Base-by-base conservation (phyloP, 2,329 filamentous ascomycete genomes). In the Phialocephala sp. region DNA sequence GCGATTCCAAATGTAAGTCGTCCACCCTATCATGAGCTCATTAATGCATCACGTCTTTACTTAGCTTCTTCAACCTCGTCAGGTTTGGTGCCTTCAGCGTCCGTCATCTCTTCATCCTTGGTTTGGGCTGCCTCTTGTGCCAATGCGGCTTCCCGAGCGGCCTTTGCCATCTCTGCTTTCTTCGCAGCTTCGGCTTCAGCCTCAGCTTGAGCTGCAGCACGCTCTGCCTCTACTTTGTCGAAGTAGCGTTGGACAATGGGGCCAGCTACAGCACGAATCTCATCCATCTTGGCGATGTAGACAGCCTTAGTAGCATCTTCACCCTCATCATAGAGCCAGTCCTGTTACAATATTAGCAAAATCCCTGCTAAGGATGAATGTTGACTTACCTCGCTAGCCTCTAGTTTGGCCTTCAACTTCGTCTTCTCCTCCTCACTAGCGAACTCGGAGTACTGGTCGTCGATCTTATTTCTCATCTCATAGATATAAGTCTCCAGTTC, bases 401-500 rank as follows among this genome's bases (percentile, higher is more conserved):
- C 91, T 68, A 97, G 89, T 86, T 95, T 97, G 61, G 87, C 85
- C 78, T 88, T 90, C 72, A 98, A 85, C 81, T 91, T 93, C 52
- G 88, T 82, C 87, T 97, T 97, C 87, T 98, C 94, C 57, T 96
- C 92, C 5, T 97, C 94, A 75, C 83, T 95, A 69, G 92, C 90
- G 71, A 97, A 93, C 59, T 97, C 92, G 71, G 93, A 83, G 79
- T 96, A 97, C 73, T 93, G 87, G 75, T 96, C 93, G 72, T 97
- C 93, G 60, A 98, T 87, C 88, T 97, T 97, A 82, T 93, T 93
- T 74, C 94, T 91, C 77, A 97, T 87, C 76, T 98, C 94, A 82
- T 99, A 99, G 81, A 98, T 97, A 82, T 91, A 97, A 27, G 92
- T 89, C 85, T 99, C 95, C 62, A 99, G 91, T 82, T 98, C 94